Percentiles rank a stretch among this genome's conserved stretches.
Conservation (phyloP, 139 green algal genomes). For the Volvox reticuliferus region DNA sequence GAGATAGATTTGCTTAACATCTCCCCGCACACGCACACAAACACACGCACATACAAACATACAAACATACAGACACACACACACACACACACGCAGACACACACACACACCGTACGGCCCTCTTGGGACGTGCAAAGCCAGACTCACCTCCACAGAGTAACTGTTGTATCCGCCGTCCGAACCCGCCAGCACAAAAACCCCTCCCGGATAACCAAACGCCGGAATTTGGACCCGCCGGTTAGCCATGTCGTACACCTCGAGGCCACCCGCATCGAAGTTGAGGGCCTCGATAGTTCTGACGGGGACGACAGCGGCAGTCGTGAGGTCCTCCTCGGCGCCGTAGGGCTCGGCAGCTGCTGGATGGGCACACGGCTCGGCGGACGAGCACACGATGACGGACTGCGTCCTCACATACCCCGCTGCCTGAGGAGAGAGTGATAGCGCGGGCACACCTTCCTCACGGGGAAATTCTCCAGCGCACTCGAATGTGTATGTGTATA, state of each 20-base stretch:
- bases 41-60: too few relatives aligned
- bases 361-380: neutral
- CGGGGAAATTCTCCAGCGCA: neutral
- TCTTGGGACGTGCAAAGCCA: too few relatives aligned
- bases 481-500: neutral
- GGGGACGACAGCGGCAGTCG: neutral
- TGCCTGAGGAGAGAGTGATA: neutral
- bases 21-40: too few relatives aligned
- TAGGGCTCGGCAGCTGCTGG: neutral
- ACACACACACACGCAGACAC: too few relatives aligned
- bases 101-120: too few relatives aligned
- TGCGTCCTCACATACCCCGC: neutral
- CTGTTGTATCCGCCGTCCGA: slow-evolving; percentile 3
- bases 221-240: neutral
- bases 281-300: neutral
- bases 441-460: neutral
- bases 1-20: too few relatives aligned
- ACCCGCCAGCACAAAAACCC: neutral
- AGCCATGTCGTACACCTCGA: neutral
- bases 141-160: slow-evolving; percentile 11
- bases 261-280: neutral
- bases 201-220: neutral
- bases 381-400: neutral
- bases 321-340: neutral
- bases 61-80: too few relatives aligned